phyloP scores from a whole-genome alignment of 2,329 filamentous ascomycete species.

The Calonectria pauciramosa region DNA sequence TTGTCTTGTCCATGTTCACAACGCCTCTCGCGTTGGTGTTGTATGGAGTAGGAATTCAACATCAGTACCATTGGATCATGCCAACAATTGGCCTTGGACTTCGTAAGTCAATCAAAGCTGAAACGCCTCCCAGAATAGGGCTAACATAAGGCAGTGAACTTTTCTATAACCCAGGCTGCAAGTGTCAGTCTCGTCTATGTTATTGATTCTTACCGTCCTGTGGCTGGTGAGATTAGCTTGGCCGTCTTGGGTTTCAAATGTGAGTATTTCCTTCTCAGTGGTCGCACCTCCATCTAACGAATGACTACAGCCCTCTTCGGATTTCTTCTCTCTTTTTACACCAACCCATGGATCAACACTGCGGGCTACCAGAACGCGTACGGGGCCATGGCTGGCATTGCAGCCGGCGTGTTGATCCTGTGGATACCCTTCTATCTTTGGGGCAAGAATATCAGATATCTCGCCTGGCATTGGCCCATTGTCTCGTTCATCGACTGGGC shows the following conservation, averaged over 20 bases:
- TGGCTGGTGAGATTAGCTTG: conserved; percentile 68
- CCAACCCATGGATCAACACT: conserved; percentile 68
- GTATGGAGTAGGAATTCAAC: conserved; percentile 62
- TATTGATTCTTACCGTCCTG: conserved; percentile 69
- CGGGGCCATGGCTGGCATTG: conserved; percentile 70
- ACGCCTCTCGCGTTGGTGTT: conserved; percentile 61
- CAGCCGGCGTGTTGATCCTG: conserved; percentile 59
- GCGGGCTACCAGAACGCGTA: conserved; percentile 66
- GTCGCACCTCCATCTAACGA: conserved; percentile 23
- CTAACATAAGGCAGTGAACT: conserved; percentile 58
- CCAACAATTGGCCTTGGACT: conserved; percentile 68
- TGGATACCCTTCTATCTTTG: conserved; percentile 67
- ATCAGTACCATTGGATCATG: conserved; percentile 67
- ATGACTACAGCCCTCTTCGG: conserved; percentile 62
- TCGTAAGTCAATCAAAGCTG: conserved; percentile 53
- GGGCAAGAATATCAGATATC: conserved; percentile 62
- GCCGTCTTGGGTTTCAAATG: conserved; percentile 69
- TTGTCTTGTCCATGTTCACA: conserved; percentile 64
- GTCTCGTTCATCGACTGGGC: conserved; percentile 63
- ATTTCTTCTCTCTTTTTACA: conserved; percentile 72
- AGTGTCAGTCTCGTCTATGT: conserved; percentile 70
- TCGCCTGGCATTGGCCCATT: conserved; percentile 63
- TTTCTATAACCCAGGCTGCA: conserved; percentile 68
- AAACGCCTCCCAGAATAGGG: too few species aligned
- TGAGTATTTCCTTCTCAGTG: conserved; percentile 41